A percentile compares a stretch with the other conserved stretches of the same genome.
Conservation (phyloP, 176 grass and related monocot species). For the Echinochloa phyllopogon region DNA sequence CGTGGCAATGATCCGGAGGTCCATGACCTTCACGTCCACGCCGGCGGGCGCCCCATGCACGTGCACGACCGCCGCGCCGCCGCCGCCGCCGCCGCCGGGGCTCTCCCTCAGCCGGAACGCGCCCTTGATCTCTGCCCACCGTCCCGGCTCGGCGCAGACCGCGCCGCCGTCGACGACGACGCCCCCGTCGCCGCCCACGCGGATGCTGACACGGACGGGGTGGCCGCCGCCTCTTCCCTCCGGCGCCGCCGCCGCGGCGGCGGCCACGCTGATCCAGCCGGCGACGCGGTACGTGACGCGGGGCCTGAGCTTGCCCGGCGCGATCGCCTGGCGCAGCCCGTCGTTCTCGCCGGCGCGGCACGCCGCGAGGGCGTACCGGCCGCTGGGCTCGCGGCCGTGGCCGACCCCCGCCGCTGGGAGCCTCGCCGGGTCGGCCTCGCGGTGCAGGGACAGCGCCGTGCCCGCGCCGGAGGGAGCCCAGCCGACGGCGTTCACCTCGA, state of each 20-base stretch:
- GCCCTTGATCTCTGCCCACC: constrained; percentile 52
- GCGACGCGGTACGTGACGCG: constrained; percentile 51
- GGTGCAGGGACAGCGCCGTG: constrained; percentile 39
- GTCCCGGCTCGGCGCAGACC: not conserved
- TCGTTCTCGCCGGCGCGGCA: constrained; percentile 29
- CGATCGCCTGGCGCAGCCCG: constrained; percentile 45
- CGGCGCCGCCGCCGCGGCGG: not conserved
- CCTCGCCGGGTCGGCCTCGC: not conserved
- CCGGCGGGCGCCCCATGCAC: constrained; percentile 47
- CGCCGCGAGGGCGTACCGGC: constrained; percentile 30
- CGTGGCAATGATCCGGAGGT: constrained; percentile 34
- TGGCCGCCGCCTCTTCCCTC: not conserved
- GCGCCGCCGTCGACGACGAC: constrained; percentile 38
- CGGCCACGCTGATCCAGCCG: constrained; percentile 39
- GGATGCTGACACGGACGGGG: constrained; percentile 24
- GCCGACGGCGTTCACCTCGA: constrained; percentile 40
- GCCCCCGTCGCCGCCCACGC: constrained; percentile 10
- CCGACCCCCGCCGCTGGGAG: not conserved
- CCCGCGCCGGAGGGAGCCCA: constrained; percentile 49
- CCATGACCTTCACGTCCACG: constrained; percentile 52
- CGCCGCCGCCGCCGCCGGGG: not conserved
- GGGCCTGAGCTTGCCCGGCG: constrained; percentile 25
- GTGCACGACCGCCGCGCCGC: constrained; percentile 3
- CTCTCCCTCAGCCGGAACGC: constrained; percentile 39
- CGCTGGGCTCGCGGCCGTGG: not conserved